Evolutionary conservation across 192 early-diverging fungal genomes (phyloP).

Genomic region (Coemansia sp.): DNA sequence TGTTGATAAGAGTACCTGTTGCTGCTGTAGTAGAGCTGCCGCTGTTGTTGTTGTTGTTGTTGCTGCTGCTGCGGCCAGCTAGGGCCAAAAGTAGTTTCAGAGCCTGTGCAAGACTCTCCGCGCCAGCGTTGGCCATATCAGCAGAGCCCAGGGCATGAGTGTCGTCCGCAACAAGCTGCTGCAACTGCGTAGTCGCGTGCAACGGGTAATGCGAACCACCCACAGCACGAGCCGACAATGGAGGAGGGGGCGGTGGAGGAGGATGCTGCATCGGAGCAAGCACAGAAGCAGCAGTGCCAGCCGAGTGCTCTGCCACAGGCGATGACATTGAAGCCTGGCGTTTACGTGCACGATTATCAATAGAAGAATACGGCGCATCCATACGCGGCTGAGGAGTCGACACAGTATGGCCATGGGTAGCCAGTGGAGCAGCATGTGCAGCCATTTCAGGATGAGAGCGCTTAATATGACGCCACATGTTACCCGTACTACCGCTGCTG

Average conservation of each 20-base stretch:
- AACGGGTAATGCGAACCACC: too few species aligned
- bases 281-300: conserved; percentile 5
- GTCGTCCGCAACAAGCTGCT: too few species aligned
- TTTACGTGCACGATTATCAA: conserved; percentile 33
- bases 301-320: conserved; percentile 25
- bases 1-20: too few species aligned
- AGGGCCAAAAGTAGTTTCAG: conserved; percentile 31
- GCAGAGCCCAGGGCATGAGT: too few species aligned
- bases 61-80: conserved; percentile 9
- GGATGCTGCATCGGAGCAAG: too few species aligned
- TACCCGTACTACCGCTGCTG: conserved; percentile 50
- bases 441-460: conserved; percentile 51
- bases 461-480: conserved; percentile 54
- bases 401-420: conserved; percentile 26
- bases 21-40: conserved; percentile 13
- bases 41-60: background rate
- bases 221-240: too few species aligned
- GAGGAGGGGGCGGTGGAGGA: background rate
- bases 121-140: too few species aligned
- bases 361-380: conserved; percentile 3
- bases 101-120: conserved; percentile 36
- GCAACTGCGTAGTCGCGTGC: too few species aligned
- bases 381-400: conserved; percentile 12
- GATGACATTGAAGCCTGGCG: conserved; percentile 49
- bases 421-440: conserved; percentile 39